Base-by-base conservation (phyloP, 1,139 yeast genomes). In the Magnusiomyces sp. region DNA sequence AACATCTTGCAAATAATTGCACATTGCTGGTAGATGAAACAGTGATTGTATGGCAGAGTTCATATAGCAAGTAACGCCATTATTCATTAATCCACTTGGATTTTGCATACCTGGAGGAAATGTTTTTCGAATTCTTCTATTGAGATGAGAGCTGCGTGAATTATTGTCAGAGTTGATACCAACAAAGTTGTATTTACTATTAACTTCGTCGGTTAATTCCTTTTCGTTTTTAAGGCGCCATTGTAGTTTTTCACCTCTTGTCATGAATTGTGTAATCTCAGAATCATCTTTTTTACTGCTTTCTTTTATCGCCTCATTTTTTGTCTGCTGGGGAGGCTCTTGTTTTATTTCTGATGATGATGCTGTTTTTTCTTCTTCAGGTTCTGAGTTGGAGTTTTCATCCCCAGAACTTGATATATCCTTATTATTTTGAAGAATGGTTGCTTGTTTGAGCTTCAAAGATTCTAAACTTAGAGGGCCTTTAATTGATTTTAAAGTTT, bases 21-120 rank as follows among this genome's bases (percentile, higher is more conserved):
- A 89, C 52, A 92, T 68, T 1, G 97, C 95, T 2, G 98, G 97
- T 19, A 89, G 79, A 62, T 92, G 98, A 40, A 90, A 66, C 71
- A 92, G 70, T 0, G 95, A 81, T 68, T 92, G 98, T 43, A 92
- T 81, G 2, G 97, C 97, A 1, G 96, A 83, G 65, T 92, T 92
- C 80, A 92, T 89, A 67, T 90, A 92, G 65, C 98, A 92, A 2
- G 97, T 92, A 42, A 92, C 97, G 31, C 97, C 97, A 56, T 84
- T 90, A 65, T 92, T 92, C 51, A 86, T 68, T 49, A 92, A 72
- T 0, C 98, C 98, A 27, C 81, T 72, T 1, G 97, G 95, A 32
- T 75, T 71, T 79, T 80, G 55, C 80, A 73, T 6, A 59, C 69
- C 10, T 5, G 55, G 52, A 62, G 61, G 78, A 83, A 51, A 87